These are phyloP conservation scores for Sporisorium exsertum DNA, from an alignment of 1,284 basidiomycete genomes.

Conservation along the genomic window DNA sequence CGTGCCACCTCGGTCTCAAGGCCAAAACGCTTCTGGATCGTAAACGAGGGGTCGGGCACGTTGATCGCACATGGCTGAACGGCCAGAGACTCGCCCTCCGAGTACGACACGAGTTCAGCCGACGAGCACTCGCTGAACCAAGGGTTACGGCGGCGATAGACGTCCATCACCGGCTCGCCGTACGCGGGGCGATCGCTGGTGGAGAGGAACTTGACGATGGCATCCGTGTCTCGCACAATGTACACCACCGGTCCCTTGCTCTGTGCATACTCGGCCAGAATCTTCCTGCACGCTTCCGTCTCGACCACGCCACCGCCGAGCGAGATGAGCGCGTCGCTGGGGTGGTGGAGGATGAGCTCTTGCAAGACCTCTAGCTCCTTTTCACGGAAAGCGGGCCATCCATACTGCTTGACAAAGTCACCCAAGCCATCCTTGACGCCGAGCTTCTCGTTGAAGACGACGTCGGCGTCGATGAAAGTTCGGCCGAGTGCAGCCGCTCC, in stretches of 20 bases:
- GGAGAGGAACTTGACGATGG: conserved; percentile 84
- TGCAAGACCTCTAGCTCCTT: conserved; percentile 69
- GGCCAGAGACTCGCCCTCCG: conserved; percentile 48
- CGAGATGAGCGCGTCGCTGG: conserved; percentile 73
- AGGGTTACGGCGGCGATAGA: conserved; percentile 84
- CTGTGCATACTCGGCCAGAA: conserved; percentile 78
- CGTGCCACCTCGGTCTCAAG: conserved; percentile 71
- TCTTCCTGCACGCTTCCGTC: conserved; percentile 74
- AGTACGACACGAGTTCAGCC: conserved; percentile 85
- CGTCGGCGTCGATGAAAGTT: conserved; percentile 88
- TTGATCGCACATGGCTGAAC: conserved; percentile 38
- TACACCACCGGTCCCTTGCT: conserved; percentile 78
- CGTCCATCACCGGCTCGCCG: conserved; percentile 81
- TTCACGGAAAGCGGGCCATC: conserved; percentile 82
- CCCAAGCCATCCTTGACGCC: conserved; percentile 73
- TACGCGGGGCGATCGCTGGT: conserved; percentile 80
- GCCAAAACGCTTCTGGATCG: conserved; percentile 64
- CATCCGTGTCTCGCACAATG: conserved; percentile 78
- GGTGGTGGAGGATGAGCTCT: conserved; percentile 66
- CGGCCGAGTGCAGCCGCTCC: conserved; percentile 82
- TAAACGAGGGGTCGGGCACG: conserved; percentile 47
- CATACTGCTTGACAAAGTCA: conserved; percentile 81
- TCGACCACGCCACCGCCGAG: conserved; percentile 98
- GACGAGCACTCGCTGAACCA: conserved; percentile 89
- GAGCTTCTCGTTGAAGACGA: conserved; percentile 79